phyloP scores from a whole-genome alignment of 2,329 filamentous ascomycete species.

The Diaporthe ampelina region DNA sequence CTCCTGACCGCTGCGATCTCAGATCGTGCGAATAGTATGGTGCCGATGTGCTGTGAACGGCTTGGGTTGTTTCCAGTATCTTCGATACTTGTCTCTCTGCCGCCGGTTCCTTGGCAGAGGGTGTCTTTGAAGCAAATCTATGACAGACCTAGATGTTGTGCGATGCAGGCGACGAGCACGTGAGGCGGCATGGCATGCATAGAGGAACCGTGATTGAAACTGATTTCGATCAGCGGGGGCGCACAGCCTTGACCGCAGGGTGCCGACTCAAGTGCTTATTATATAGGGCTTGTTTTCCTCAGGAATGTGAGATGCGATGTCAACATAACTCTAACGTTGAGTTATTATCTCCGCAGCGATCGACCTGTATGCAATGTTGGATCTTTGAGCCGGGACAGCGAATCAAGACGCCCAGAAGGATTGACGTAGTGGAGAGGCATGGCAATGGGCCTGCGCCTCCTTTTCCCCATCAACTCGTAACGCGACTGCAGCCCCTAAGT shows the following conservation, averaged over 20 bases:
- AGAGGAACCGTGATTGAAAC: background rate
- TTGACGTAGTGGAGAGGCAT: conserved; percentile 25
- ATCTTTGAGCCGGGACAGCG: background rate
- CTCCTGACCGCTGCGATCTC: conserved; percentile 15
- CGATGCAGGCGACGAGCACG: background rate
- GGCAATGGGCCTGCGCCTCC: conserved; percentile 22
- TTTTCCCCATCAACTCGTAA: conserved; percentile 32
- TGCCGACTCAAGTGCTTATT: conserved; percentile 30
- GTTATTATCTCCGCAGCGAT: conserved; percentile 25
- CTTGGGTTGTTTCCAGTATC: conserved; percentile 12
- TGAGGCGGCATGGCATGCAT: background rate
- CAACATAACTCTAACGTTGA: conserved; percentile 4
- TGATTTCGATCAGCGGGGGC: conserved; percentile 28
- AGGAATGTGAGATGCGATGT: conserved; percentile 6
- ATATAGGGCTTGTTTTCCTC: conserved; percentile 3
- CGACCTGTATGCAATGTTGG: background rate
- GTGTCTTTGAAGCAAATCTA: background rate
- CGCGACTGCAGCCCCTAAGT: conserved; percentile 21
- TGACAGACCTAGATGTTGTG: background rate
- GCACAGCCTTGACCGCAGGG: background rate
- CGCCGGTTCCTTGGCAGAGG: background rate
- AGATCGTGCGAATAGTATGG: background rate
- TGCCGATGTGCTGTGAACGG: background rate
- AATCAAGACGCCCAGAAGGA: conserved; percentile 23
- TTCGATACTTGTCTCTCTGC: background rate